phyloP scores from a whole-genome alignment of 1,284 basidiomycete genomes.

The Psilocybe mexicana region DNA sequence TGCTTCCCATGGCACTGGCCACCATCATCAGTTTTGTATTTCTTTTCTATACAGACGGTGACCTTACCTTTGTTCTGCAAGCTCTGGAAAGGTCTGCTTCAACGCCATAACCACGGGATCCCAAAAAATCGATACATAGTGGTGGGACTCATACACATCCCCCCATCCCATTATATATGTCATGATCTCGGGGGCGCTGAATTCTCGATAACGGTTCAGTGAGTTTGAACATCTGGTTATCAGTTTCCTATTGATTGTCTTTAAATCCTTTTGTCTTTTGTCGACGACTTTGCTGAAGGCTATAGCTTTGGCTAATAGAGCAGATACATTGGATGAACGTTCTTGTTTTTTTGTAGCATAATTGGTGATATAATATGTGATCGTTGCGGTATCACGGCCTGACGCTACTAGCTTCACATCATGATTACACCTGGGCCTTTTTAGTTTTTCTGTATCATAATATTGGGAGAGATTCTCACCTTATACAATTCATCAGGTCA shows the following conservation, averaged over 20 bases:
- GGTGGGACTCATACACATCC: constrained; percentile 8
- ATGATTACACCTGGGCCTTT: not conserved
- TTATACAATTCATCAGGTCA: too few species aligned
- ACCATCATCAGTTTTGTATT: too few species aligned
- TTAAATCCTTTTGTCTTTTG: not conserved
- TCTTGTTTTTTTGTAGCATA: constrained; percentile 17
- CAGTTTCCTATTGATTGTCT: not conserved
- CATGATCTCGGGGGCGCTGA: constrained; percentile 35
- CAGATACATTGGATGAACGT: constrained; percentile 5
- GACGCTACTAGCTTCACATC: constrained; percentile 13
- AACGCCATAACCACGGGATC: constrained; percentile 18
- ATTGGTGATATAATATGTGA: constrained; percentile 7
- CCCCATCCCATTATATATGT: constrained; percentile 15
- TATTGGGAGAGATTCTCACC: not conserved
- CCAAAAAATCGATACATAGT: constrained; percentile 11
- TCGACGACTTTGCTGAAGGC: not conserved
- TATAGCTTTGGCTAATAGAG: constrained; percentile 8
- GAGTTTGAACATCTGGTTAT: constrained; percentile 22
- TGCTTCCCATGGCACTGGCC: too few species aligned
- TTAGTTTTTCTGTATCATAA: not conserved
- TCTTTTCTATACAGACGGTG: too few species aligned
- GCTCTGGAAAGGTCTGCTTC: constrained; percentile 11
- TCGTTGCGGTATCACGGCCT: not conserved
- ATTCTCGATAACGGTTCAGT: constrained; percentile 34
- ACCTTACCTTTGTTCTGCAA: not conserved